phyloP scores from a whole-genome alignment of 148 eudicot genomes.

The Cornus suecica region DNA sequence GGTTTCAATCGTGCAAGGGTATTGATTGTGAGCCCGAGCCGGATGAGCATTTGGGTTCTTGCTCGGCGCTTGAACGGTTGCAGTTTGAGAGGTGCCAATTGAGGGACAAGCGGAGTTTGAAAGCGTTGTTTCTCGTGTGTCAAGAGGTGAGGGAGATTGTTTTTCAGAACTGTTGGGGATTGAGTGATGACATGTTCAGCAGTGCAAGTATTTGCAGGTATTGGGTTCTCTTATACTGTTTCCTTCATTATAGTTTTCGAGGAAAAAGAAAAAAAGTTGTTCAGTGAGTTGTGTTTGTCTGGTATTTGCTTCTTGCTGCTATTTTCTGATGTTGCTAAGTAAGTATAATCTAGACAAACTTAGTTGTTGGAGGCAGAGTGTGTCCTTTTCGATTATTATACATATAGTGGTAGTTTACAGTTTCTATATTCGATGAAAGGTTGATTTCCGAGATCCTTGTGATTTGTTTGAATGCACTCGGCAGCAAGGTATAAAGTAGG shows the following conservation, averaged over 20 bases:
- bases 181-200: constrained; percentile 62
- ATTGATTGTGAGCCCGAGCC: constrained; percentile 56
- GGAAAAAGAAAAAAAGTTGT: background rate
- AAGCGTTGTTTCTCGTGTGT: constrained; percentile 74
- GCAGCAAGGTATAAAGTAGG: no score
- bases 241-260: no score
- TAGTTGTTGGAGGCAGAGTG: background rate
- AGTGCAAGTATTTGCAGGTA: constrained; percentile 67
- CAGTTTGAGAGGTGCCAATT: constrained; percentile 81
- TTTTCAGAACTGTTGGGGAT: constrained; percentile 80
- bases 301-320: background rate
- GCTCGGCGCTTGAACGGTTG: constrained; percentile 57
- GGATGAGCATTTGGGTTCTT: constrained; percentile 67
- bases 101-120: constrained; percentile 48
- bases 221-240: background rate
- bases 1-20: constrained; percentile 53
- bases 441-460: no score
- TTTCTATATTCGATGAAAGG: no score
- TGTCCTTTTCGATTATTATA: no score
- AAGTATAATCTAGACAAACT: background rate
- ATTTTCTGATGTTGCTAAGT: background rate
- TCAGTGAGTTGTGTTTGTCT: background rate
- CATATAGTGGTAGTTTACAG: no score
- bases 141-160: constrained; percentile 51
- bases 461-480: no score